Evolutionary conservation across 257 asterid species (phyloP), one percentile per base, ranked within the genome.

Genomic region (Solanum lycopersicoides): DNA sequence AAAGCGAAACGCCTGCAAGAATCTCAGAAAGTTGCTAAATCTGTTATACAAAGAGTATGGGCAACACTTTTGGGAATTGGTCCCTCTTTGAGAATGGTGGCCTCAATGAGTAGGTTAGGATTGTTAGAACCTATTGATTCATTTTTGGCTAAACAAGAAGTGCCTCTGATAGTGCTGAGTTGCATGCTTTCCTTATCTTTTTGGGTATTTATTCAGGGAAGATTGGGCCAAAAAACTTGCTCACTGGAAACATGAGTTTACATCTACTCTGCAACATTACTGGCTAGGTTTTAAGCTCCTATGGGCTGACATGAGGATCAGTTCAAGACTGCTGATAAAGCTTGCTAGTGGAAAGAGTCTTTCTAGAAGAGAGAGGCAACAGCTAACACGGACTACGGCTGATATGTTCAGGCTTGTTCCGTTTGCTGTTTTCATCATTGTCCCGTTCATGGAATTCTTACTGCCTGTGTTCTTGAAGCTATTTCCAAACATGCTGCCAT

Each of bases 341-440:
- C 97, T 96, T 89, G 96, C 95, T 75, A 91, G 95, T 85, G 99
- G 99, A 85, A 96, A 83, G 90, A 92, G 93, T 90, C 96, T 96
- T 73, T 94, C 99, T 87, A 92, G 99, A 86, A 93, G 99, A 91
- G 98, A 96, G 95, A 93, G 95, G 88, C 97, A 95, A 88, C 99
- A 96, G 88, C 96, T 96, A 34, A 96, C 98, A 60, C 92, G 98
- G 86, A 95, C 99, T 39, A 94, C 99, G 72, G 98, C 98, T 88
- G 99, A 96, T 94, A 96, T 96, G 76, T 96, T 96, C 92, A 94
- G 99, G 92, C 97, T 96, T 73, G 98, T 96, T 72, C 99, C 98
- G 9, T 86, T 96, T 91, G 98, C 99, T 44, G 97, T 96, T 90
- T 96, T 96, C 89, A 90, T 96, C 87, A 44, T 96, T 34, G 98